A percentile compares a stretch with the other conserved stretches of the same genome.
Conservation (phyloP, 2,329 filamentous ascomycete genomes). For the Aschersonia sp. region DNA sequence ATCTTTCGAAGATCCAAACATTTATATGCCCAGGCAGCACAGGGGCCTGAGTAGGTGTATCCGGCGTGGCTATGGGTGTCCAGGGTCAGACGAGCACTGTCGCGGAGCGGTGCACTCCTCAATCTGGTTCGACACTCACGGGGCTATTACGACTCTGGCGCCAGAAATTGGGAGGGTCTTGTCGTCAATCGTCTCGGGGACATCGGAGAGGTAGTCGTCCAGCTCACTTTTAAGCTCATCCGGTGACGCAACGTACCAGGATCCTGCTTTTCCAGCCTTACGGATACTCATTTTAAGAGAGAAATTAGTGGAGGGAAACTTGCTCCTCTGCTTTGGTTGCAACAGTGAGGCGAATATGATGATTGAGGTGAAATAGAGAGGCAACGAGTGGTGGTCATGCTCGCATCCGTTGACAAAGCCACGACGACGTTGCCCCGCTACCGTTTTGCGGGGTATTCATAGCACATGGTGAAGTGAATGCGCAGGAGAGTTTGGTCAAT, state of each 20-base stretch:
- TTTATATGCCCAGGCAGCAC: constrained; percentile 92
- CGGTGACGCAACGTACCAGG: constrained; percentile 64
- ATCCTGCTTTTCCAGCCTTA: constrained; percentile 52
- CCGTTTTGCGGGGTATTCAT: no score
- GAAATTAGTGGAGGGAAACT: no score
- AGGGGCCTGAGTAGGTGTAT: constrained; percentile 80
- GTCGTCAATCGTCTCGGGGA: constrained; percentile 51
- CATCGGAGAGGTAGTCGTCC: constrained; percentile 56
- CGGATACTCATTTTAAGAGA: constrained; percentile 1
- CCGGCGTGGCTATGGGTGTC: constrained; percentile 62
- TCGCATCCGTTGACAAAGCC: no score
- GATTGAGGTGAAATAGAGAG: no score
- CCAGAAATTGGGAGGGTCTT: constrained; percentile 49
- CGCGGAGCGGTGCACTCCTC: background rate
- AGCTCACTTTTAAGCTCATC: constrained; percentile 53
- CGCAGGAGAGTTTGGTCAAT: no score
- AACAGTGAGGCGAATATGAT: no score
- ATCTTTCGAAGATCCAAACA: constrained; percentile 66
- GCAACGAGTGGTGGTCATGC: no score
- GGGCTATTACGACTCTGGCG: constrained; percentile 79
- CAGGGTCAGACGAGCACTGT: background rate
- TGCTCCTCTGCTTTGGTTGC: no score
- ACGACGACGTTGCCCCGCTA: no score
- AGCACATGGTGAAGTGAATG: no score
- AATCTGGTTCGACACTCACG: constrained; percentile 45